phyloP scores from a whole-genome alignment of 1,139 yeast genomes.

The Candida sp. region DNA sequence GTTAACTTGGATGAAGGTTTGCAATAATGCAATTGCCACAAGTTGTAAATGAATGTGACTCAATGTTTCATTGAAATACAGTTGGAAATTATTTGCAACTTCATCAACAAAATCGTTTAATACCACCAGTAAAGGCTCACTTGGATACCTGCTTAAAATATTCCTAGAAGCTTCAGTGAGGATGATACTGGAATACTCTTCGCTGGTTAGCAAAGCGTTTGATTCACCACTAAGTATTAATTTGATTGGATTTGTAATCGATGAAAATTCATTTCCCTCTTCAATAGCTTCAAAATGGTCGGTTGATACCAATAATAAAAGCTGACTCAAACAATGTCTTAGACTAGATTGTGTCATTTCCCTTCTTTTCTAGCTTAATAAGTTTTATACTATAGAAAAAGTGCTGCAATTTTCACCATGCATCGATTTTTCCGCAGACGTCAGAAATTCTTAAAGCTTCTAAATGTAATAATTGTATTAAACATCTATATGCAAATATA shows the following conservation, averaged over 20 bases:
- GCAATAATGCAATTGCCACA: constrained; percentile 57
- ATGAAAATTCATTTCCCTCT: constrained; percentile 1
- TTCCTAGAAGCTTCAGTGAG: constrained; percentile 10
- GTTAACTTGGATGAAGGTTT: constrained; percentile 71
- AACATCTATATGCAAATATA: background rate
- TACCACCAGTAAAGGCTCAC: constrained; percentile 14
- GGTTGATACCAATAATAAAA: constrained; percentile 10
- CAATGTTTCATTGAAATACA: constrained; percentile 10
- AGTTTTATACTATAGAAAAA: background rate
- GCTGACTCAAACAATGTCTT: constrained; percentile 9
- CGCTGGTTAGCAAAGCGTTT: constrained; percentile 15
- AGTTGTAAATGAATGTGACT: constrained; percentile 26
- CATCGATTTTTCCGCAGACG: background rate
- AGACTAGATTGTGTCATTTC: background rate
- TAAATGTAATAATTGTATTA: background rate
- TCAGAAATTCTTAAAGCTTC: background rate
- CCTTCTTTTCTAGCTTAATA: background rate
- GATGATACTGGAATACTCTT: constrained; percentile 12
- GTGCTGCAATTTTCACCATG: background rate
- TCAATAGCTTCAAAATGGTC: constrained; percentile 5
- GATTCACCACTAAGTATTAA: constrained; percentile 22
- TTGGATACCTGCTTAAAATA: constrained; percentile 17
- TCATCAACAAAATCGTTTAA: constrained; percentile 16
- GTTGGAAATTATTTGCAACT: constrained; percentile 9
- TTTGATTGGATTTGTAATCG: constrained; percentile 8